A percentile compares a stretch with the other conserved stretches of the same genome.
phyloP scores from a whole-genome alignment of 305 asterid species.

The Solanum hybrid region DNA sequence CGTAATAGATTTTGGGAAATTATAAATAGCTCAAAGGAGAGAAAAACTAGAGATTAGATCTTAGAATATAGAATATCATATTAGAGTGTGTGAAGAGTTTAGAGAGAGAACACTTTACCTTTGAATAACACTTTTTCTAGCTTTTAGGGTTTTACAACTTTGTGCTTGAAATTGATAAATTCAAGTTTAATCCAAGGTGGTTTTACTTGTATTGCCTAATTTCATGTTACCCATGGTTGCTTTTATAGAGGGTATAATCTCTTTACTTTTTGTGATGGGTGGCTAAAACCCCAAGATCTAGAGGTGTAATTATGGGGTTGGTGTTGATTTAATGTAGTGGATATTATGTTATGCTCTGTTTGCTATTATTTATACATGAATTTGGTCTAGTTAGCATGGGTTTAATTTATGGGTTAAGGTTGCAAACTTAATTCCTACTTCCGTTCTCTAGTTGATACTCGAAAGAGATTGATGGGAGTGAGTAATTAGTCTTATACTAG shows the following conservation, averaged over 20 bases:
- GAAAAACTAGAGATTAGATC: no score
- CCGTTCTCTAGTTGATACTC: neutral
- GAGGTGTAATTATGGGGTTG: neutral
- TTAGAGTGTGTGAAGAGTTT: neutral
- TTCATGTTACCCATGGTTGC: neutral
- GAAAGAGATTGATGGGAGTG: neutral
- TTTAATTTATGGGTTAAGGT: neutral
- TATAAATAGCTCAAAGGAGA: no score
- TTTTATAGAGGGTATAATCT: neutral
- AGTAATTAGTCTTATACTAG: no score
- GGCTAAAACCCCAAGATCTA: neutral
- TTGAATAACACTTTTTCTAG: neutral
- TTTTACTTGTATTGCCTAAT: neutral
- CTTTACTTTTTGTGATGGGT: neutral
- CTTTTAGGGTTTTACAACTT: neutral
- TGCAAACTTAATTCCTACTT: neutral
- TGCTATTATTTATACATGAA: no score
- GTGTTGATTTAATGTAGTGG: neutral
- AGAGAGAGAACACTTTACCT: neutral
- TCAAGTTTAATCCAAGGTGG: neutral
- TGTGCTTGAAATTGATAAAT: neutral
- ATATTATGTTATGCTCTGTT: neutral
- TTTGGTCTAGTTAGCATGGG: neutral
- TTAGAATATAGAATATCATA: no score
- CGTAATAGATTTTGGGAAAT: no score